A percentile compares a stretch with the other conserved stretches of the same genome.
Conservation (phyloP, 495 filamentous ascomycete genomes). For the Lophiostoma macrostomum region DNA sequence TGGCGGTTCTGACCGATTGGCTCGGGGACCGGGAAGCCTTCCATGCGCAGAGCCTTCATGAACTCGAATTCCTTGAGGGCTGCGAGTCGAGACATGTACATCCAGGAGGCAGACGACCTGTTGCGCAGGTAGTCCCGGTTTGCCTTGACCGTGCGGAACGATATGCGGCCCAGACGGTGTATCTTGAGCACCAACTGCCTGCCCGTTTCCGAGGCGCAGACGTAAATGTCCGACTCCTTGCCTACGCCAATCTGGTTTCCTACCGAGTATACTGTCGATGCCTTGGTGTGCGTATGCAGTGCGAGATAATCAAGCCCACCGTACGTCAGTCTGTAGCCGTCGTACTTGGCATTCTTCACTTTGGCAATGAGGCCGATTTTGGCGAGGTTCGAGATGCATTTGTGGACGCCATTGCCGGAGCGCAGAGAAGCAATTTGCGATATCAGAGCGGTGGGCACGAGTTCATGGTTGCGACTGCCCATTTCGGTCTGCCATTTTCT, state of each 20-base stretch:
- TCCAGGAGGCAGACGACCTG: slow-evolving; percentile 76
- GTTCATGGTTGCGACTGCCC: slow-evolving; percentile 93
- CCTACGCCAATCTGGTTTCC: slow-evolving; percentile 94
- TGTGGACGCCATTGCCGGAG: slow-evolving; percentile 74
- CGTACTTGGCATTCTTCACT: slow-evolving; percentile 94
- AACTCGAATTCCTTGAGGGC: slow-evolving; percentile 90
- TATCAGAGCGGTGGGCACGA: slow-evolving; percentile 89
- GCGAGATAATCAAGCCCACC: slow-evolving; percentile 96
- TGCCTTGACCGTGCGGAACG: slow-evolving; percentile 90
- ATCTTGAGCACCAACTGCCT: slow-evolving; percentile 80
- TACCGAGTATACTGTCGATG: slow-evolving; percentile 77
- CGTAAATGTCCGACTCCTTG: slow-evolving; percentile 95
- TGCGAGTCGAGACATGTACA: slow-evolving; percentile 92
- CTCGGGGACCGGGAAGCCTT: slow-evolving; percentile 84
- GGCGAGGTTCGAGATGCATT: slow-evolving; percentile 81
- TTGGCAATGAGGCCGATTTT: slow-evolving; percentile 90
- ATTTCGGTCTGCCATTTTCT: slow-evolving; percentile 67
- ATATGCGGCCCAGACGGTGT: slow-evolving; percentile 91
- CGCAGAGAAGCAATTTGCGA: slow-evolving; percentile 76
- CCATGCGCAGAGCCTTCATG: slow-evolving; percentile 78
- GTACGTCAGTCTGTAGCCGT: slow-evolving; percentile 96
- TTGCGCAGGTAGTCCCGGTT: slow-evolving; percentile 95
- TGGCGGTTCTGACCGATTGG: slow-evolving; percentile 85
- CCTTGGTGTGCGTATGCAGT: slow-evolving; percentile 79
- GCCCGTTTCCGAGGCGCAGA: slow-evolving; percentile 65